Evolutionary conservation across 768 basidiomycete species (phyloP), one percentile per base, ranked within the genome.

Genomic region (Pleurotus platypus): DNA sequence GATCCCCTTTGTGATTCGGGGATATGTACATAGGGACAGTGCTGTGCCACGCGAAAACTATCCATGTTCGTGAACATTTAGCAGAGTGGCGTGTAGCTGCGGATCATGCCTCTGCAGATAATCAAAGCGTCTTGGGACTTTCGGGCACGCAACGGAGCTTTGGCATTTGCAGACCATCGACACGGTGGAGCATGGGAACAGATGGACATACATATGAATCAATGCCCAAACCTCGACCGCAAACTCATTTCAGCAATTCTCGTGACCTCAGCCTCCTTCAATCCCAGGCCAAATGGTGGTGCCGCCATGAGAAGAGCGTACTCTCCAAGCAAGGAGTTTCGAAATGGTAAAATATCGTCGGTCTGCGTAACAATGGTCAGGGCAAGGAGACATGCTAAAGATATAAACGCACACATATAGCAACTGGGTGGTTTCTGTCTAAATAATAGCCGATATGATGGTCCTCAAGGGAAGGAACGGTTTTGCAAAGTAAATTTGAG

Each of bases 401-500:
- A 46, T 39, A 50, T 39, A 22, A 37, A 75, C 85, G 60, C 70
- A 93, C 92, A 65, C 89, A 93, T 57, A 94, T 88, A 7, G 81
- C 78, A 39, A 93, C 75, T 0, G 90, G 89, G 62, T 92, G 88
- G 42, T 81, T 69, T 40, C 77, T 73, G 50, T 70, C 68, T 26
- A 92, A 76, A 66, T 89, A 89, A 63, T 85, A 80, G 22, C 72
- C 72, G 58, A 94, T 84, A 62, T 92, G 91, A 62, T 92, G 90
- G 24, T 77, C 81, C 37, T 89, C 84, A 8, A 93, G 69, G 13
- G 70, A 72, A 5, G 74, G 51, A 1, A 87, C 88, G 0, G 90
- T 89, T 67, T 89, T 90, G 72, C 83, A 83, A 84, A 91, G 60
- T 11, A 93, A 64, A 69, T 93, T 93, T 0, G 91, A 92, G 15